Conservation (phyloP, 1,284 basidiomycete species). For the Irpex lacteus region DNA sequence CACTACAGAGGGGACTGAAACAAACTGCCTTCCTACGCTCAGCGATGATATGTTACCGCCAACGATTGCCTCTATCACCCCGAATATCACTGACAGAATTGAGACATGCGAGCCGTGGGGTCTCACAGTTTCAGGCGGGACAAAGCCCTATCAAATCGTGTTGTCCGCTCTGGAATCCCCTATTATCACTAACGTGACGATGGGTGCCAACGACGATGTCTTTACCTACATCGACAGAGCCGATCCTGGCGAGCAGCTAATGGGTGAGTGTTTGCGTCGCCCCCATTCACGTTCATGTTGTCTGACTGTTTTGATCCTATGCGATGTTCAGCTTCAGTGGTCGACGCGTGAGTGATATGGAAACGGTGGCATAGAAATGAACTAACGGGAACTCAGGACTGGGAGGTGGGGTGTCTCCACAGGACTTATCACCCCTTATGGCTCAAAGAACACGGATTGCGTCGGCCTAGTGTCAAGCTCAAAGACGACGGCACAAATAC, state of each 20-base stretch:
- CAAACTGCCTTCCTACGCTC: constrained; percentile 34
- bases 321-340: constrained; percentile 31
- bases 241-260: constrained; percentile 33
- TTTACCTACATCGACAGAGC: constrained; percentile 50
- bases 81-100: constrained; percentile 41
- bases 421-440: constrained; percentile 17
- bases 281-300: not conserved
- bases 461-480: constrained; percentile 18
- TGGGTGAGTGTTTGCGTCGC: constrained; percentile 35
- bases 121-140: constrained; percentile 42
- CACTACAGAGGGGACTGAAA: constrained; percentile 31
- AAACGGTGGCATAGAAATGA: not conserved
- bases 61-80: constrained; percentile 15
- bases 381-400: constrained; percentile 14
- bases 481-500: constrained; percentile 16
- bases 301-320: not conserved
- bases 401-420: constrained; percentile 27
- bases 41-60: constrained; percentile 9
- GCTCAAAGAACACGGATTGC: constrained; percentile 19
- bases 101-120: constrained; percentile 48
- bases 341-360: constrained; percentile 35
- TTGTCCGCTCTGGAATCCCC: constrained; percentile 38
- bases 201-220: constrained; percentile 36
- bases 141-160: constrained; percentile 45
- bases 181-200: constrained; percentile 42